Evolutionary conservation across 2,329 filamentous ascomycete genomes (phyloP).

Genomic region (Colletotrichum camelliae): DNA sequence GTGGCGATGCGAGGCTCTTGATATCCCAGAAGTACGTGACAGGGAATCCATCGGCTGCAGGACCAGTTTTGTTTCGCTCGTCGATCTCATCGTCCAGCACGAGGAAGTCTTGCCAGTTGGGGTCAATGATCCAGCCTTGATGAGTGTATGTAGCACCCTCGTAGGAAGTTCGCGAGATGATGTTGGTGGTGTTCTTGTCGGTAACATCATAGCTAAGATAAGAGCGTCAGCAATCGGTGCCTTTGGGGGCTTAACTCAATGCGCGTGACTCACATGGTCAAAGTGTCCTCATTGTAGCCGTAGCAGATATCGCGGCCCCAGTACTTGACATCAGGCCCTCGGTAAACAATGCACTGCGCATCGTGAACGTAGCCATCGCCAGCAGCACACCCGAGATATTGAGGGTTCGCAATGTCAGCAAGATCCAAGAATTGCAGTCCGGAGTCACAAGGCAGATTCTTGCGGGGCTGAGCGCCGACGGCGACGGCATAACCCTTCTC

Average conservation of each 20-base stretch:
- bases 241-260: conserved; percentile 17
- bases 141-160: conserved; percentile 63
- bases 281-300: conserved; percentile 57
- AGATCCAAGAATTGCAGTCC: conserved; percentile 65
- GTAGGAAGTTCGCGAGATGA: conserved; percentile 58
- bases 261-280: conserved; percentile 44
- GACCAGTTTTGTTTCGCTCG: conserved; percentile 45
- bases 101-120: conserved; percentile 47
- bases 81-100: conserved; percentile 60
- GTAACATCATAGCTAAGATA: conserved; percentile 52
- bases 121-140: conserved; percentile 60
- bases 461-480: conserved; percentile 45
- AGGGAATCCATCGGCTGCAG: conserved; percentile 46
- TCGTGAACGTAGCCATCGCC: conserved; percentile 66
- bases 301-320: conserved; percentile 59
- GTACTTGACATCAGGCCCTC: conserved; percentile 54
- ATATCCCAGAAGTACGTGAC: conserved; percentile 60
- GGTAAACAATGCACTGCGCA: conserved; percentile 63
- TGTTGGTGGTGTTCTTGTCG: conserved; percentile 48
- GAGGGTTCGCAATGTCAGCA: conserved; percentile 56
- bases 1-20: conserved; percentile 34
- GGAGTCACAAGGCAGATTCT: conserved; percentile 44
- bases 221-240: background rate
- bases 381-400: conserved; percentile 57
- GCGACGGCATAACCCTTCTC: conserved; percentile 51